These are phyloP conservation scores for Amauroascus verrucosus DNA, from an alignment of 2,329 filamentous ascomycete species.

Conservation along the genomic window DNA sequence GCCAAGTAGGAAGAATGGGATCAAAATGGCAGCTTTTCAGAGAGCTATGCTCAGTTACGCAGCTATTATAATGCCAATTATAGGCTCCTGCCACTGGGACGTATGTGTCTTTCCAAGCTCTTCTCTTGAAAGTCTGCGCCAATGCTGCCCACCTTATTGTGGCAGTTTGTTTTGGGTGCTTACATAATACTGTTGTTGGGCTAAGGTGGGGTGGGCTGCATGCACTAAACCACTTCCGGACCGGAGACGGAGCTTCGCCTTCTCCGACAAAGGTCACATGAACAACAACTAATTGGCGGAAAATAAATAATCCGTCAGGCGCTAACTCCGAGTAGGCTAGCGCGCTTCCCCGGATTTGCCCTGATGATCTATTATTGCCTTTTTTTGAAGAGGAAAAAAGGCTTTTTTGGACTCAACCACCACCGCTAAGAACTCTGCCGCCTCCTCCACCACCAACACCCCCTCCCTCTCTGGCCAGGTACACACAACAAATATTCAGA, in stretches of 20 bases:
- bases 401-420: background rate
- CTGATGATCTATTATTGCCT: slow-evolving; percentile 2
- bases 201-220: background rate
- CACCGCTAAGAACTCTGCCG: background rate
- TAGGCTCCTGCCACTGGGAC: too few species aligned
- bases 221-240: background rate
- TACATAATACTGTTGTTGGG: background rate
- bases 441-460: background rate
- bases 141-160: slow-evolving; percentile 5
- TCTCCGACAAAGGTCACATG: too few species aligned
- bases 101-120: too few species aligned
- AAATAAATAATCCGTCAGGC: background rate
- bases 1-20: background rate
- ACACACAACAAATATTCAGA: background rate
- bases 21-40: background rate
- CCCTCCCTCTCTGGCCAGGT: background rate
- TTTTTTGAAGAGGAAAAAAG: background rate
- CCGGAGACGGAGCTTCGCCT: background rate
- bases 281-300: background rate
- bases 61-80: background rate
- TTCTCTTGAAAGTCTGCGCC: too few species aligned
- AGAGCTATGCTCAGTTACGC: background rate
- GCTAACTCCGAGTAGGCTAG: background rate
- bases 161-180: slow-evolving; percentile 11
- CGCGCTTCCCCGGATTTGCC: slow-evolving; percentile 12